Percentiles rank a stretch among this genome's conserved stretches.
phyloP scores from a whole-genome alignment of 225 moss, liverwort and hornwort species.

The Sphagnum contortum region DNA sequence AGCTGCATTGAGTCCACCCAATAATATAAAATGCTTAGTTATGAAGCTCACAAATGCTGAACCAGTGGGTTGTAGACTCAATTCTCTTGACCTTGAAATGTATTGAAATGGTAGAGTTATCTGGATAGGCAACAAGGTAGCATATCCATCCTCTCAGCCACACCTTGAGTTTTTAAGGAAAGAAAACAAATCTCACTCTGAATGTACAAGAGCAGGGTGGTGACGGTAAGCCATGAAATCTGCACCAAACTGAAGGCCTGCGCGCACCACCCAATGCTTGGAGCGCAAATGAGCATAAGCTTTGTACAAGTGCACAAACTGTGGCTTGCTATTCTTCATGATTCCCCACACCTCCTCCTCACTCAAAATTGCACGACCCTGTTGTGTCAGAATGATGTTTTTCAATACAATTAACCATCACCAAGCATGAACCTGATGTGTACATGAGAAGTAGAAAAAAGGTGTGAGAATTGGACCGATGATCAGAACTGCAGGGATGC shows the following conservation, averaged over 20 bases:
- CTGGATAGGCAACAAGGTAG: background rate
- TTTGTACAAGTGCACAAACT: constrained; percentile 49
- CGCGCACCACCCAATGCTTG: constrained; percentile 75
- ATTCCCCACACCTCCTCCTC: constrained; percentile 51
- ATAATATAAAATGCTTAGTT: background rate
- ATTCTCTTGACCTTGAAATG: no score
- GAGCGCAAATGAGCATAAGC: constrained; percentile 76
- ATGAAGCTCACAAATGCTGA: background rate
- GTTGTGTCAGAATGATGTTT: background rate
- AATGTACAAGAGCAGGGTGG: constrained; percentile 89
- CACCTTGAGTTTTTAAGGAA: background rate
- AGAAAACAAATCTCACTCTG: constrained; percentile 35
- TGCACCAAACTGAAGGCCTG: constrained; percentile 92
- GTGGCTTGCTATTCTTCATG: constrained; percentile 41
- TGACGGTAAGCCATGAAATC: constrained; percentile 97
- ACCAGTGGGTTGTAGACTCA: no score
- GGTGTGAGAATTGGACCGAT: no score
- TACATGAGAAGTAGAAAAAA: no score
- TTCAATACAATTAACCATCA: no score
- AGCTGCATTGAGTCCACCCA: constrained; percentile 27
- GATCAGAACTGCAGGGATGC: no score
- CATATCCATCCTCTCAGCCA: background rate
- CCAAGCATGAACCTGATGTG: no score
- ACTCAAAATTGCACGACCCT: constrained; percentile 45
- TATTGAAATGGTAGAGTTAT: no score